Base-by-base conservation (phyloP, 2,329 filamentous ascomycete genomes). In the Fonsecaea multimorphosa region DNA sequence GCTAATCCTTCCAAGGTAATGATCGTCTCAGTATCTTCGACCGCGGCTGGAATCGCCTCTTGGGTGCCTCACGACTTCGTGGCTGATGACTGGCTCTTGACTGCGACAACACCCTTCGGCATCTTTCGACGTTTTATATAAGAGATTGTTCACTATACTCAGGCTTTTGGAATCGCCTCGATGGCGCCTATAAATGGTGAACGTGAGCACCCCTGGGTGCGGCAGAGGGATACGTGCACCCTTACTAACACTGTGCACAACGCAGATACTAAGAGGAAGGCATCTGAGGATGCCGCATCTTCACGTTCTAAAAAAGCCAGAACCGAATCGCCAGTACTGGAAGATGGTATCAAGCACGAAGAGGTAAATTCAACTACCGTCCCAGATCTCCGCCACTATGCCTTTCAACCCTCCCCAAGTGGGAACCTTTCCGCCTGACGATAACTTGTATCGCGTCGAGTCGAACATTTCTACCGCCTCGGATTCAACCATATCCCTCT, bases 221-320 rank as follows among this genome's bases (percentile, higher is more conserved):
- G 44, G 53, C n/a, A 53, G 51, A 22, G 58, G 36, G 2, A 11
- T 16, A 24, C 14, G 51, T 12, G 19, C 9, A 46, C 32, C 8
- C 4, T 34, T 34, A 54, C 52, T 58, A 46, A 62, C 54, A 5
- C 14, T 27, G n/a, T 24, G 52, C 29, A 12, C 29, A 46, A 59
- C 51, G 22, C 58, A 68, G 66, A 62, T 49, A 73, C 71, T 46
- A 83, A 84, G 74, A 79, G 82, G 71, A 84, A 84, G 72, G 82
- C 81, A 54, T 81, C 79, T n/a, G 80, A 83, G 67, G 81, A 83
- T 67, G 76, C 76, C 44, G 76, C 78, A 70, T 78, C 77, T 51
- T 78, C 79, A 67, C 78, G 76, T 64, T 78, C 74, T 68, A 84
- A 84, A 75, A 83, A 82, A 68, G 80, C 82, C 59, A 79, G 81